These are phyloP conservation scores for Colletotrichum spaethianum DNA, from an alignment of 2,329 filamentous ascomycete species.

Conservation along the genomic window DNA sequence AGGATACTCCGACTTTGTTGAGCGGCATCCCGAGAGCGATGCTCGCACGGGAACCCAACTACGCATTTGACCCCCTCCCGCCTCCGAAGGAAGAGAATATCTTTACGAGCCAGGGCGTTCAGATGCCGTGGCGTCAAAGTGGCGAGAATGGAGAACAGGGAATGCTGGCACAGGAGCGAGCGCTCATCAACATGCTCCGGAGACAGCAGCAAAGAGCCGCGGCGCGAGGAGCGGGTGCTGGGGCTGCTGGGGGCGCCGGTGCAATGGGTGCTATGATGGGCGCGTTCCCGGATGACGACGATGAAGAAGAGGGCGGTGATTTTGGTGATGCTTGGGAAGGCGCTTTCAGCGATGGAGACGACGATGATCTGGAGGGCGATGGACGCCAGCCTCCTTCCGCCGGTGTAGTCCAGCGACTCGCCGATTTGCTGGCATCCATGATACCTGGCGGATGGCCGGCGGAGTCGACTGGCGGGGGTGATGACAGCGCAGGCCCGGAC, in stretches of 20 bases:
- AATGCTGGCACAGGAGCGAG: slow-evolving; percentile 25
- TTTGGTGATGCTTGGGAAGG: slow-evolving; percentile 37
- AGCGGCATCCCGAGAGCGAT: slow-evolving; percentile 76
- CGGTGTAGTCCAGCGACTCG: slow-evolving; percentile 31
- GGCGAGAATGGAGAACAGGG: slow-evolving; percentile 26
- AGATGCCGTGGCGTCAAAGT: slow-evolving; percentile 57
- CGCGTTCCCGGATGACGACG: slow-evolving; percentile 40
- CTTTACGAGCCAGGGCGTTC: slow-evolving; percentile 61
- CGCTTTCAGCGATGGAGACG: slow-evolving; percentile 37
- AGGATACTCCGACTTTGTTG: slow-evolving; percentile 80
- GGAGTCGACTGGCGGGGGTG: slow-evolving; percentile 38
- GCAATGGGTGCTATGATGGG: slow-evolving; percentile 21
- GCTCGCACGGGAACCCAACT: slow-evolving; percentile 75
- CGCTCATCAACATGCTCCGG: slow-evolving; percentile 24
- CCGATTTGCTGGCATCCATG: slow-evolving; percentile 29
- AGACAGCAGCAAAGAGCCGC: slow-evolving; percentile 27
- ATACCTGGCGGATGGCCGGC: slow-evolving; percentile 31
- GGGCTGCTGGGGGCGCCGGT: slow-evolving; percentile 6
- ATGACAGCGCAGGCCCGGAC: slow-evolving; percentile 32
- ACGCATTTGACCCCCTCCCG: slow-evolving; percentile 87
- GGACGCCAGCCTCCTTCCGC: slow-evolving; percentile 19
- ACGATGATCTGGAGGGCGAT: slow-evolving; percentile 27
- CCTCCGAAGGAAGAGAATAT: slow-evolving; percentile 71
- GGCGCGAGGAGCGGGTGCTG: slow-evolving; percentile 13
- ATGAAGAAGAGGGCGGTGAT: slow-evolving; percentile 16